These are phyloP conservation scores for Emericellopsis terricola DNA, from an alignment of 495 filamentous ascomycete species.

Conservation along the genomic window DNA sequence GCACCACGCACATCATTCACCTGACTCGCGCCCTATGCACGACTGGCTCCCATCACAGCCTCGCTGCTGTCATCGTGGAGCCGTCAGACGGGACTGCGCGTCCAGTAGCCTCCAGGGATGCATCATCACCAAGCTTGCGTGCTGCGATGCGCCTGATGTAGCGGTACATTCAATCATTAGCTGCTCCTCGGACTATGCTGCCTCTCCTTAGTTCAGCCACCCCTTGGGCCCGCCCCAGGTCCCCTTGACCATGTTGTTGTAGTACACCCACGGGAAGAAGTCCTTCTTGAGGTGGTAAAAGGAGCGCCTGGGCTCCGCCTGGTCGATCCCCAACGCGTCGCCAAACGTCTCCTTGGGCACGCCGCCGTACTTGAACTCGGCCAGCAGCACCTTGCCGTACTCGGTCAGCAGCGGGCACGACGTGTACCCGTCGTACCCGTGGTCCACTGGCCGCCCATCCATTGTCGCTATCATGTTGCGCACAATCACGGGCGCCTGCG, in stretches of 20 bases:
- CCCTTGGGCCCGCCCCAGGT: conserved; percentile 45
- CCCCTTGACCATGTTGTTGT: conserved; percentile 38
- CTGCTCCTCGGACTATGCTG: too few relatives aligned
- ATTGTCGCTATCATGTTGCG: conserved; percentile 32
- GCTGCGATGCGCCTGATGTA: too few relatives aligned
- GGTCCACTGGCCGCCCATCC: conserved; percentile 34
- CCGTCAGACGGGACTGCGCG: too few relatives aligned
- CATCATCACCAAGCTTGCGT: too few relatives aligned
- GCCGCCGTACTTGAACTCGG: conserved; percentile 59
- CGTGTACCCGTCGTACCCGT: conserved; percentile 46
- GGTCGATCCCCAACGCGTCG: conserved; percentile 35
- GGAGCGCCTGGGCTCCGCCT: conserved; percentile 30
- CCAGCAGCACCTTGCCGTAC: conserved; percentile 48
- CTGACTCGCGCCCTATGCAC: too few relatives aligned
- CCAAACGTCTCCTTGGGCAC: conserved; percentile 52
- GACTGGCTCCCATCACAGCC: too few relatives aligned
- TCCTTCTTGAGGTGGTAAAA: conserved; percentile 57
- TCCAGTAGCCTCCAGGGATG: too few relatives aligned
- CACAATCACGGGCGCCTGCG: conserved; percentile 42
- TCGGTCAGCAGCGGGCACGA: conserved; percentile 50
- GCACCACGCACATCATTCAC: too few relatives aligned
- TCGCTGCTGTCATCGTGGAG: too few relatives aligned
- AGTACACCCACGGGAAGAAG: conserved; percentile 54
- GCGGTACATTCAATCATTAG: too few relatives aligned
- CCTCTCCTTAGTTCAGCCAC: conserved; percentile 9